Evolutionary conservation across 2,329 filamentous ascomycete genomes (phyloP), one percentile per base, ranked within the genome.

Genomic region (Verticillium zaregamsianum): DNA sequence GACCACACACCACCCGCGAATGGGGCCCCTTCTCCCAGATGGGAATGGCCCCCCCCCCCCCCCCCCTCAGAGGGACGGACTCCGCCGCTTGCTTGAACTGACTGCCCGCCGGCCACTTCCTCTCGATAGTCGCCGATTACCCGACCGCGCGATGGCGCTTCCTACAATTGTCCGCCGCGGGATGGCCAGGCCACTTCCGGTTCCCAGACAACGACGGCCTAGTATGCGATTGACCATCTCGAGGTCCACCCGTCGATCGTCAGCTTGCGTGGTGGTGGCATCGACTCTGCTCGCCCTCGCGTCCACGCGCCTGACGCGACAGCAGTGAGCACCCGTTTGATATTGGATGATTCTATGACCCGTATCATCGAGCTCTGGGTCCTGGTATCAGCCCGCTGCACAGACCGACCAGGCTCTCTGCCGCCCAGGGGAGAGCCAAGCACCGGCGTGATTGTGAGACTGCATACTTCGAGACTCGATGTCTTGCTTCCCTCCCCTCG

Each of bases 261-360:
- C 11, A 15, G 5, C 35, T 37, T 40, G 54, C 5, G 54, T 11
- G 28, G 6, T 14, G 5, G 23, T n/a, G 25, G 28, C 4, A 32
- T 8, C 12, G 17, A 9, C 25, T 14, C 25, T 32, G 14, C n/a
- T 35, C 12, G 20, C 31, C n/a, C 17, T 35, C 55, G 14, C 33
- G 15, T 28, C 9, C 5, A 52, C 49, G 12, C 23, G 23, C 15
- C 31, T 35, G 25, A 5, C 55, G 55, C 55, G 17, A 35, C 17
- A 11, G 17, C 8, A 37, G 32, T 20, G 55, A 35, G 54, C 15
- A 25, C 7, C 12, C 15, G 55, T 14, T 57, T 35, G 31, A 57
- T 33, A 23, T 57, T 57, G 55, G 54, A 14, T 37, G 23, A 57
- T 57, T 57, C 55, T 57, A 57, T 57, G 55, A 57, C 55, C 32